A percentile compares a stretch with the other conserved stretches of the same genome.
Conservation (phyloP, 805 yeast species). For the Ogataea pignaliae region DNA sequence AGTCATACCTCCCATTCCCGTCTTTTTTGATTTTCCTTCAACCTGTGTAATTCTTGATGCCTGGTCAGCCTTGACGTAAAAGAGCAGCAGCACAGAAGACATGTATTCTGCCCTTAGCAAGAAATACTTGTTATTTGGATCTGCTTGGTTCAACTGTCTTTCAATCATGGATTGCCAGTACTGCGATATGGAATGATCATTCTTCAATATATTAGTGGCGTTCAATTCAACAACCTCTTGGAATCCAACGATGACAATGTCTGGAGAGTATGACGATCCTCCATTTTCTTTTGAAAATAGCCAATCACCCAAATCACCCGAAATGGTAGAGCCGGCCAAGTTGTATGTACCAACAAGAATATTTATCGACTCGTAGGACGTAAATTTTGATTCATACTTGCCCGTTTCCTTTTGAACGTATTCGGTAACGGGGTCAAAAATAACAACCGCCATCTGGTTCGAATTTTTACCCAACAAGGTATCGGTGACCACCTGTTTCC, state of each 20-base stretch:
- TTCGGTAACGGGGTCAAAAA: slow-evolving; percentile 87
- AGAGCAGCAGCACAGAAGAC: slow-evolving; percentile 60
- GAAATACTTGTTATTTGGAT: slow-evolving; percentile 41
- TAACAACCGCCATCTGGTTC: slow-evolving; percentile 61
- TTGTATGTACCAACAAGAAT: slow-evolving; percentile 85
- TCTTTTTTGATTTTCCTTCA: slow-evolving; percentile 91
- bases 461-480: slow-evolving; percentile 76
- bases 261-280: slow-evolving; percentile 51
- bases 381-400: slow-evolving; percentile 47
- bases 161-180: slow-evolving; percentile 75
- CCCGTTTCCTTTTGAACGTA: slow-evolving; percentile 65
- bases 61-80: slow-evolving; percentile 53
- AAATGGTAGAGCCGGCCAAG: slow-evolving; percentile 65
- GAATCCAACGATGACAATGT: slow-evolving; percentile 81
- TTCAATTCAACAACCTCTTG: slow-evolving; percentile 93
- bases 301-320: slow-evolving; percentile 69
- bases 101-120: slow-evolving; percentile 70
- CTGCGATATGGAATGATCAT: slow-evolving; percentile 71
- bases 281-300: slow-evolving; percentile 67
- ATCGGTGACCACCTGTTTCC: slow-evolving; percentile 87
- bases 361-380: slow-evolving; percentile 53
- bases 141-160: slow-evolving; percentile 48
- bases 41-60: slow-evolving; percentile 64
- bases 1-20: slow-evolving; percentile 95
- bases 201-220: slow-evolving; percentile 84